Evolutionary conservation across 1,139 yeast genomes (phyloP).

Genomic region (Magnusiomyces ingens): DNA sequence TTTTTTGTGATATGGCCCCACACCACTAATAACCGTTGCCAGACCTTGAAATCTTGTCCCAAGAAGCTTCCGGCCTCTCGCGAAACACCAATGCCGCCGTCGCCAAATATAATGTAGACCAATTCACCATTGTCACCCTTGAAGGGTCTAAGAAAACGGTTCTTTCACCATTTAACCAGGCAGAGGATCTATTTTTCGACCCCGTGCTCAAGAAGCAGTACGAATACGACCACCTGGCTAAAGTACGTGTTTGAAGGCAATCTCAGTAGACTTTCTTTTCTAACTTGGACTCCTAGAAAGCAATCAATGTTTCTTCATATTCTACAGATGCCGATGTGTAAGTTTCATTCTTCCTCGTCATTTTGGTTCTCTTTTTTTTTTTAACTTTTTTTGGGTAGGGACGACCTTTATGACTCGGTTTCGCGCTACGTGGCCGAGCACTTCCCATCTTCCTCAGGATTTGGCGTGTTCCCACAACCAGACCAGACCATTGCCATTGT

Average conservation of each 20-base stretch:
- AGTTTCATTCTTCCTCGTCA: slow-evolving; percentile 9
- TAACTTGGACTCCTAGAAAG: slow-evolving; percentile 14
- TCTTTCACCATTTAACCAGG: slow-evolving; percentile 42
- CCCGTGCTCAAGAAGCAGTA: slow-evolving; percentile 45
- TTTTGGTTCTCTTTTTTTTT: slow-evolving; percentile 10
- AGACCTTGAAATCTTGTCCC: slow-evolving; percentile 34
- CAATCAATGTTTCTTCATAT: slow-evolving; percentile 11
- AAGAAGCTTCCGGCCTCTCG: slow-evolving; percentile 28
- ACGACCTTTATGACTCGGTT: slow-evolving; percentile 28
- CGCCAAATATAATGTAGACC: slow-evolving; percentile 40
- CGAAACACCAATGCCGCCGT: slow-evolving; percentile 33
- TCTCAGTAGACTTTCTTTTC: background rate
- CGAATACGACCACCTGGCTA: slow-evolving; percentile 51
- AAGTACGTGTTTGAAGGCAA: slow-evolving; percentile 17
- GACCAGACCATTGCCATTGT: slow-evolving; percentile 45
- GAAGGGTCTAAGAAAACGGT: slow-evolving; percentile 30
- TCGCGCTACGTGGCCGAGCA: slow-evolving; percentile 38
- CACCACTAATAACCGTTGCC: background rate
- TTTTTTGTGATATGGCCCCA: background rate
- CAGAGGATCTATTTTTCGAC: slow-evolving; percentile 42
- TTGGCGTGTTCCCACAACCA: slow-evolving; percentile 48
- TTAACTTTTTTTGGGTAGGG: background rate
- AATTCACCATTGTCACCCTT: slow-evolving; percentile 38
- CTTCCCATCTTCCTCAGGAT: slow-evolving; percentile 41
- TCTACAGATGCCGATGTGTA: slow-evolving; percentile 14